Evolutionary conservation across 2,329 filamentous ascomycete genomes (phyloP), one percentile per base, ranked within the genome.

Genomic region (Phialocephala subalpina): DNA sequence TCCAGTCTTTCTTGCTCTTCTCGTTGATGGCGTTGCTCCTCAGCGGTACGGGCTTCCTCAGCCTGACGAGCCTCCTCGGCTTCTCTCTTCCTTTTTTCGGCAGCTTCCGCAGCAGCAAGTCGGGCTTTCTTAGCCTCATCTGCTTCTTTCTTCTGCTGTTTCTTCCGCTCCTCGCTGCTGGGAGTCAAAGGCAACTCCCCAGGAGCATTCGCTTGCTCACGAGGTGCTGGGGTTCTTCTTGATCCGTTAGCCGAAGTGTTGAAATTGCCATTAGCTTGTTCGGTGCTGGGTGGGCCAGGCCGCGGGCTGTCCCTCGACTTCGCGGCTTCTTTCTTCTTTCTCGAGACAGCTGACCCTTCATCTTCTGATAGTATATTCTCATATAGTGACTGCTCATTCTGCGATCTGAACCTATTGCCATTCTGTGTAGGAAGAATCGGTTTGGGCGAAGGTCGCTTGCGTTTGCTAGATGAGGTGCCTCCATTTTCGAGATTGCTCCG

Each of bases 331-430:
- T 65, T 73, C n/a, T 66, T 68, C 18, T 52, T 60, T 33, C 35
- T 68, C 12, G 67, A 22, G 38, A 68, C 64, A 36, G 66, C 59
- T 35, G 62, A 53, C 2, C 62, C 64, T 42, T 73, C 72, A 16
- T 71, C 67, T 38, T 74, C 74, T 20, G 72, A 71, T 11, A 53
- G 60, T 58, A 75, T 69, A 45, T 72, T 65, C 12, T 76, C 73
- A 49, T 76, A 75, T 8, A 75, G 63, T 16, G 53, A 72, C 16
- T 64, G 56, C 45, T 72, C 69, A 38, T 71, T 62, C 1, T 55
- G 40, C 6, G 63, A 66, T 47, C 63, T 35, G 52, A 25, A 29
- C 4, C 36, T 38, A 22, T 49, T 56, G 40, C 63, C 53, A 52
- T 66, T 69, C 12, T 38, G 27, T 55, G 49, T 53, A 6, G 58